phyloP scores from a whole-genome alignment of 2,329 filamentous ascomycete genomes.

The Colletotrichum sp. region DNA sequence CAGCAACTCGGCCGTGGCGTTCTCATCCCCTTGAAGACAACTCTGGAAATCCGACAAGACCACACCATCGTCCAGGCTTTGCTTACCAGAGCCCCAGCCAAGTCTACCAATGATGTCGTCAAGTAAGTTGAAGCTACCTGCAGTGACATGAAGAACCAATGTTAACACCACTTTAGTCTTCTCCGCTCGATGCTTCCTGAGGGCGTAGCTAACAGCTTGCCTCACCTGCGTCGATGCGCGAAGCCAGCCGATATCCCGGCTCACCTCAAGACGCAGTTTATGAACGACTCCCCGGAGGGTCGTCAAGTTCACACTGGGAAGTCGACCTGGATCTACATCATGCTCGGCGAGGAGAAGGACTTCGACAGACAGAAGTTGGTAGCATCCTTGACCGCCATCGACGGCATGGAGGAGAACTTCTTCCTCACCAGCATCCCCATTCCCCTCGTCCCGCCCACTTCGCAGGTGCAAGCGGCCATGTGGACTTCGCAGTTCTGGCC shows the following conservation, averaged over 20 bases:
- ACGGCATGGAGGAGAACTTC: constrained; percentile 55
- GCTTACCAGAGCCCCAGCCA: constrained; percentile 74
- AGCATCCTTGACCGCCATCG: constrained; percentile 49
- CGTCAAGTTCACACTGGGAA: constrained; percentile 64
- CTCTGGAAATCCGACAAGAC: constrained; percentile 65
- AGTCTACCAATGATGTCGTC: constrained; percentile 74
- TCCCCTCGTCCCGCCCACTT: constrained; percentile 76
- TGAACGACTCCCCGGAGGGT: constrained; percentile 61
- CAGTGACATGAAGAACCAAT: constrained; percentile 29
- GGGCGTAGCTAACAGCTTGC: constrained; percentile 67
- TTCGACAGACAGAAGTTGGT: constrained; percentile 60
- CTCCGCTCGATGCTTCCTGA: constrained; percentile 62
- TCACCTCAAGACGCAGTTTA: constrained; percentile 66
- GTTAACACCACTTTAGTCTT: neutral
- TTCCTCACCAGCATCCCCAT: constrained; percentile 70
- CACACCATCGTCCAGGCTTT: constrained; percentile 67
- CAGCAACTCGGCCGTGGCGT: constrained; percentile 48
- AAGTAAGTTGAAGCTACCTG: constrained; percentile 56
- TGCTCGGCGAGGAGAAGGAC: constrained; percentile 55
- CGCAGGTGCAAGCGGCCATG: constrained; percentile 72
- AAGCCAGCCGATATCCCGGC: constrained; percentile 72
- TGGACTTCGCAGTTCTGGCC: constrained; percentile 85
- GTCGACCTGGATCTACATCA: constrained; percentile 64
- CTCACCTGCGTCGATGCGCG: constrained; percentile 78
- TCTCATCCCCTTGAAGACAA: constrained; percentile 68